Evolutionary conservation across 2,329 filamentous ascomycete genomes (phyloP).

Genomic region (Phoma sp.): DNA sequence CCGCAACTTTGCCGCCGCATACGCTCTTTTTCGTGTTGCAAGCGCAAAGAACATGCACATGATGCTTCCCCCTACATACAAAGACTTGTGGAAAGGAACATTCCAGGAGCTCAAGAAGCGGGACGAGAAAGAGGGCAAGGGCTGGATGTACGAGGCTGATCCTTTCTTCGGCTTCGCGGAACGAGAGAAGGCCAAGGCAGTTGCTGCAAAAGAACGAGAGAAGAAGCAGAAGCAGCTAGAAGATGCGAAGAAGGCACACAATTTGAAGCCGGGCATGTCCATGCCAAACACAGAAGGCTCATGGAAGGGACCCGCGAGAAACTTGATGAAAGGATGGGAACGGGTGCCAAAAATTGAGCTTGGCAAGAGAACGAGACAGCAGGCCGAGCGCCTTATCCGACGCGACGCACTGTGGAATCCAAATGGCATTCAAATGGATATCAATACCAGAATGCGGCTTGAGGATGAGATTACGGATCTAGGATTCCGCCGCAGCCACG

Average conservation of each 20-base stretch:
- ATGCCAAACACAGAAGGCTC: constrained; percentile 35
- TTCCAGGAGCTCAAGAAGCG: constrained; percentile 82
- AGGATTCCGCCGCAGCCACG: constrained; percentile 87
- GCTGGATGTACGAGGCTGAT: constrained; percentile 94
- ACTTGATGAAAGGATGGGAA: constrained; percentile 75
- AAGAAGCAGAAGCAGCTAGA: constrained; percentile 64
- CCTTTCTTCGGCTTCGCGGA: constrained; percentile 84
- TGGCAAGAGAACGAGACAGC: constrained; percentile 77
- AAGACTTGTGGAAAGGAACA: constrained; percentile 85
- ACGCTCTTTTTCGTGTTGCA: constrained; percentile 87
- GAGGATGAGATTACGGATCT: constrained; percentile 76
- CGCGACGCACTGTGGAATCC: constrained; percentile 87
- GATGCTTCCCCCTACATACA: constrained; percentile 89
- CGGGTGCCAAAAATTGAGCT: constrained; percentile 91
- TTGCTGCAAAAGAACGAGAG: constrained; percentile 78
- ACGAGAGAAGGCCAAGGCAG: constrained; percentile 76
- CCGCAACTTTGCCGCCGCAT: constrained; percentile 90
- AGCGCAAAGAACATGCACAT: constrained; percentile 97
- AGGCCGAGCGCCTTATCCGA: constrained; percentile 80
- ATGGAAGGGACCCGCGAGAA: constrained; percentile 41
- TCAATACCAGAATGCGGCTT: constrained; percentile 63
- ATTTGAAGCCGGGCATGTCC: constrained; percentile 45
- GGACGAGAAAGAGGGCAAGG: constrained; percentile 76
- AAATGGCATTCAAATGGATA: constrained; percentile 70
- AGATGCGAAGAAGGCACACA: constrained; percentile 67